A percentile compares a stretch with the other conserved stretches of the same genome.
Conservation (phyloP, 2,329 filamentous ascomycete genomes). For the Thelonectria discophora region DNA sequence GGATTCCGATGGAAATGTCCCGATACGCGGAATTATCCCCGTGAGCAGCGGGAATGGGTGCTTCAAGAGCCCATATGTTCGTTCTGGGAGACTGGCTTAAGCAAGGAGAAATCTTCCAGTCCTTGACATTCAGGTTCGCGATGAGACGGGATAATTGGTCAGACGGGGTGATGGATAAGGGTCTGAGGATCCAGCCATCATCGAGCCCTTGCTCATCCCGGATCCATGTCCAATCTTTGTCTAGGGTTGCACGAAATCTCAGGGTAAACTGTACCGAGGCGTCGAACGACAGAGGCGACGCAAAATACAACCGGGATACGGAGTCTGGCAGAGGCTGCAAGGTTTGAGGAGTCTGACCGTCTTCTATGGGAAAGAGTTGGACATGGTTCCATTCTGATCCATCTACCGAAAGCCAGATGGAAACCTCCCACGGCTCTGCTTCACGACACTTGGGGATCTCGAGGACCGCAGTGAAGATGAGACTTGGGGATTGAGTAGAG, state of each 20-base stretch:
- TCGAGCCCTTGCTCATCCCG: conserved; percentile 68
- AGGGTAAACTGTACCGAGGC: conserved; percentile 71
- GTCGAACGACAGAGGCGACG: conserved; percentile 57
- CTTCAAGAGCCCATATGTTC: conserved; percentile 73
- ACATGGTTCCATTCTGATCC: conserved; percentile 66
- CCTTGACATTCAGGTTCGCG: conserved; percentile 59
- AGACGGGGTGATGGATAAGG: conserved; percentile 39
- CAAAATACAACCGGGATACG: conserved; percentile 61
- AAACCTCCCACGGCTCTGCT: conserved; percentile 73
- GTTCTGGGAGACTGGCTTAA: conserved; percentile 74
- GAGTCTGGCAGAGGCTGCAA: conserved; percentile 54
- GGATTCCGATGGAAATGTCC: conserved; percentile 67
- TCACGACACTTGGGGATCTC: conserved; percentile 67
- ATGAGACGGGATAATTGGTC: conserved; percentile 65
- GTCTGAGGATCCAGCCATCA: conserved; percentile 70
- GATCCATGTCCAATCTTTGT: conserved; percentile 74
- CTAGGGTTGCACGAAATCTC: conserved; percentile 66
- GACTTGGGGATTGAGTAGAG: conserved; percentile 57
- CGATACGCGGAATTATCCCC: conserved; percentile 66
- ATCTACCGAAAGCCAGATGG: conserved; percentile 75
- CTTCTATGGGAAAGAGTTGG: conserved; percentile 43
- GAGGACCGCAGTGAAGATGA: conserved; percentile 74
- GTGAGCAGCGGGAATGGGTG: conserved; percentile 63
- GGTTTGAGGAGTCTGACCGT: conserved; percentile 53
- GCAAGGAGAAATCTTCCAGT: conserved; percentile 62